phyloP scores from a whole-genome alignment of 805 yeast genomes.

The Limtongia smithiae region DNA sequence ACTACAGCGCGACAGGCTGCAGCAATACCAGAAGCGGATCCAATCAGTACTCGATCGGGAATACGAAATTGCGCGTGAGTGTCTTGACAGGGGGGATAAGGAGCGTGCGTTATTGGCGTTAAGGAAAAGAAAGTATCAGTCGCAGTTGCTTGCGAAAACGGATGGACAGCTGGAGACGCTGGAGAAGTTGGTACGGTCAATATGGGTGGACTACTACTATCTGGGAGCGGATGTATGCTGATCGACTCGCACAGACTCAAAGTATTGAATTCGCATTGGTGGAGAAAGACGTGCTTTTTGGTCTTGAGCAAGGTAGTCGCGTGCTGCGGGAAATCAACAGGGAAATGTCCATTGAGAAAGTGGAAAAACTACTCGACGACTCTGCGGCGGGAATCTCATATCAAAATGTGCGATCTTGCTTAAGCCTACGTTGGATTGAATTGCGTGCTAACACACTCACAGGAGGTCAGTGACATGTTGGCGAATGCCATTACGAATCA shows the following conservation, averaged over 20 bases:
- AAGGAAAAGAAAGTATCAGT: constrained; percentile 77
- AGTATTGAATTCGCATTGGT: constrained; percentile 80
- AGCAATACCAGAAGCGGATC: constrained; percentile 65
- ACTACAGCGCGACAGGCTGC: constrained; percentile 79
- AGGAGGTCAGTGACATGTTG: constrained; percentile 41
- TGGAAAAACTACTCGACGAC: constrained; percentile 81
- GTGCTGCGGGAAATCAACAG: constrained; percentile 70
- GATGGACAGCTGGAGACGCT: constrained; percentile 74
- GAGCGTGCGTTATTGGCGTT: constrained; percentile 65
- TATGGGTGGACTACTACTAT: too few species aligned
- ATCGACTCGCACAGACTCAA: constrained; percentile 31
- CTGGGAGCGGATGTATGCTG: too few species aligned
- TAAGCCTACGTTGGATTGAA: too few species aligned
- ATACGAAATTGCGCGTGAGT: constrained; percentile 53
- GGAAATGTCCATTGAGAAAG: constrained; percentile 72
- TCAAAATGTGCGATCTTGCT: constrained; percentile 61
- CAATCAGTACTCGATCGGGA: constrained; percentile 59
- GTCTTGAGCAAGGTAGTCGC: constrained; percentile 74
- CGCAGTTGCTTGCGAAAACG: constrained; percentile 63
- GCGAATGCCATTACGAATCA: constrained; percentile 38
- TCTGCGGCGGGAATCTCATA: constrained; percentile 75
- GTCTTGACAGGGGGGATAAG: constrained; percentile 51
- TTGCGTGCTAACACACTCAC: too few species aligned
- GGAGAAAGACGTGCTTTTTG: constrained; percentile 78
- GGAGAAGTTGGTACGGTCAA: constrained; percentile 62